Percentiles rank a stretch among this genome's conserved stretches.
Conservation (phyloP, 148 eudicot genomes). For the Heliamphora exappendiculata region DNA sequence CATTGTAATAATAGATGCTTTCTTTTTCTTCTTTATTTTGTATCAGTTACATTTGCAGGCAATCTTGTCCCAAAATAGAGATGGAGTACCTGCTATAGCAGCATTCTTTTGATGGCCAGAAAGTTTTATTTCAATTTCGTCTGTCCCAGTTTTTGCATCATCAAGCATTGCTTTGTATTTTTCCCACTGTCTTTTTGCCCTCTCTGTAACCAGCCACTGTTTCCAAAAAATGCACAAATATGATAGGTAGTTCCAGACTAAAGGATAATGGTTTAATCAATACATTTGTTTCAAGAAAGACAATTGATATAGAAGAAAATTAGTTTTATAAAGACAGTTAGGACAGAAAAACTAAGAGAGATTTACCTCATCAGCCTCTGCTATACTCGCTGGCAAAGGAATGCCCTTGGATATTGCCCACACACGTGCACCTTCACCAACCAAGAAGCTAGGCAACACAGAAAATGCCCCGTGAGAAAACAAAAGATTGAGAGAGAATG, state of each 20-base stretch:
- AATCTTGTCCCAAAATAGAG: no score
- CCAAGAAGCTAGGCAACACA: constrained; percentile 61
- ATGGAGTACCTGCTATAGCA: constrained; percentile 29
- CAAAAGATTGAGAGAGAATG: not conserved
- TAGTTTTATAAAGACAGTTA: not conserved
- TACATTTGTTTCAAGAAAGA: not conserved
- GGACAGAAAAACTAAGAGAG: not conserved
- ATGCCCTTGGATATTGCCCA: constrained; percentile 82
- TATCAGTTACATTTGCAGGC: no score
- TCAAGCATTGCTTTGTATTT: constrained; percentile 78
- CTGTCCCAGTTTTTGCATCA: constrained; percentile 36
- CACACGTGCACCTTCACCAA: constrained; percentile 74
- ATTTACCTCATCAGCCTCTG: constrained; percentile 63
- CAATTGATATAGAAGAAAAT: not conserved
- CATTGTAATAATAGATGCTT: no score
- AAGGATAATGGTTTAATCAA: not conserved
- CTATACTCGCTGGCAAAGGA: constrained; percentile 28
- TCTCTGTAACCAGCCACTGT: constrained; percentile 87
- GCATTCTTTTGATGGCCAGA: constrained; percentile 17
- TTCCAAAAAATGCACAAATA: not conserved
- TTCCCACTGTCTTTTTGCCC: constrained; percentile 66
- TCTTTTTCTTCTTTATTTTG: no score
- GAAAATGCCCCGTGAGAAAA: constrained; percentile 1
- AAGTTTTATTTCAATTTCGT: constrained; percentile 16
- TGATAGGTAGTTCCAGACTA: not conserved